These are phyloP conservation scores for Catenaria anguillulae DNA, from an alignment of 371 early-diverging fungal genomes.

Conservation along the genomic window DNA sequence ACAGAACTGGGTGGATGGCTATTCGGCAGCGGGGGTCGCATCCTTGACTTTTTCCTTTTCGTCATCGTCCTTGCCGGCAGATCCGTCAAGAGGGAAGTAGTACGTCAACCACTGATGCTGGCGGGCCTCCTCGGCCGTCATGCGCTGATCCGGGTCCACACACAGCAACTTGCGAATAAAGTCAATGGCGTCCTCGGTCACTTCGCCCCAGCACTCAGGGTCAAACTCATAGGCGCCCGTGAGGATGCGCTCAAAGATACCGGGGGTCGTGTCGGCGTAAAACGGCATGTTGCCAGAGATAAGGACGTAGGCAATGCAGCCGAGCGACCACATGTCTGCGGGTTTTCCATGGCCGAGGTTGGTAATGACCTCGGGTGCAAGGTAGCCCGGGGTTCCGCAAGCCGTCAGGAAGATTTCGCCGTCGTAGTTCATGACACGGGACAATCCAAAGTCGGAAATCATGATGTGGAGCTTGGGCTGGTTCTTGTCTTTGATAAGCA, in stretches of 20 bases:
- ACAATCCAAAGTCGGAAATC: constrained; percentile 88
- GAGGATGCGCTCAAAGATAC: constrained; percentile 2
- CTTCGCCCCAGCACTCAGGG: constrained; percentile 5
- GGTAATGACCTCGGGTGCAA: constrained; percentile 82
- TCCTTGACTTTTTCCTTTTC: constrained; percentile 53
- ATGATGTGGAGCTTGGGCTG: constrained; percentile 44
- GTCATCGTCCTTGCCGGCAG: background rate
- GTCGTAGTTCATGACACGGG: constrained; percentile 58
- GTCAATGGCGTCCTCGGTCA: constrained; percentile 47
- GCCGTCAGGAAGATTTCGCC: constrained; percentile 47
- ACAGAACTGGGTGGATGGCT: constrained; percentile 31
- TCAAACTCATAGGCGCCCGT: constrained; percentile 6
- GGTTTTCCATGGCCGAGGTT: constrained; percentile 58
- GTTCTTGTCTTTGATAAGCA: constrained; percentile 43
- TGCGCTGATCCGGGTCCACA: constrained; percentile 52
- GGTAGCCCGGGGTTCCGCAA: constrained; percentile 95
- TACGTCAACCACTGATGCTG: constrained; percentile 52
- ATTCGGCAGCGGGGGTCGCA: constrained; percentile 59
- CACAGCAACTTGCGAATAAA: constrained; percentile 65
- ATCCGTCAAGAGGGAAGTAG: background rate
- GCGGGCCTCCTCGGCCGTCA: constrained; percentile 67
- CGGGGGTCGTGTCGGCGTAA: background rate
- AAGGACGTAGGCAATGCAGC: constrained; percentile 75
- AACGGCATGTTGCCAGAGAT: constrained; percentile 7
- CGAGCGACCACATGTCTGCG: constrained; percentile 97